Evolutionary conservation across 2,329 filamentous ascomycete species (phyloP).

Genomic region (Colletotrichum scovillei): DNA sequence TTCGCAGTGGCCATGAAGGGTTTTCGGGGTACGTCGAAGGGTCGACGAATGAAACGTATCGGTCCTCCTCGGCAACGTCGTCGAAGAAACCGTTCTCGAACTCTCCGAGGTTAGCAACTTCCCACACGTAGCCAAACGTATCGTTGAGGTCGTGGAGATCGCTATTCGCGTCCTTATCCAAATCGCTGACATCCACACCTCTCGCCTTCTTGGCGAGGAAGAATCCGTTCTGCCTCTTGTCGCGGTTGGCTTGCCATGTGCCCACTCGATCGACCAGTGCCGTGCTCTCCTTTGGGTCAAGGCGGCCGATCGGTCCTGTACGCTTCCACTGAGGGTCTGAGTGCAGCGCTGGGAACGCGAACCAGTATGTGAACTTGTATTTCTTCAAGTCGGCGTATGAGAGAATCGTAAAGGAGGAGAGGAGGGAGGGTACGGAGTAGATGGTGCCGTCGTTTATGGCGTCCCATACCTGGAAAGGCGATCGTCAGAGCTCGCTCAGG

Average conservation of each 20-base stretch:
- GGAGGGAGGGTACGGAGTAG: slow-evolving; percentile 91
- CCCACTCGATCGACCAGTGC: slow-evolving; percentile 84
- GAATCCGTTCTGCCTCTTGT: slow-evolving; percentile 90
- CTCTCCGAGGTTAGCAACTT: slow-evolving; percentile 77
- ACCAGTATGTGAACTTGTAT: slow-evolving; percentile 98
- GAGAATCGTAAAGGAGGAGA: slow-evolving; percentile 88
- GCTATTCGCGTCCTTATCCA: slow-evolving; percentile 33
- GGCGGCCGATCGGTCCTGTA: slow-evolving; percentile 60
- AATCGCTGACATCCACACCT: slow-evolving; percentile 36
- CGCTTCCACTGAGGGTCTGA: slow-evolving; percentile 87
- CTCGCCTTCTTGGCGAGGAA: slow-evolving; percentile 88
- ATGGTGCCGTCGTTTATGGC: slow-evolving; percentile 97
- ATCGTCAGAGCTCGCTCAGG: background rate
- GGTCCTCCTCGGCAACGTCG: slow-evolving; percentile 75
- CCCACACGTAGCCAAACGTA: slow-evolving; percentile 73
- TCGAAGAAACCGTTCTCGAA: slow-evolving; percentile 93
- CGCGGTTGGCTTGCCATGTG: slow-evolving; percentile 84
- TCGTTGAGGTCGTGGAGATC: slow-evolving; percentile 37
- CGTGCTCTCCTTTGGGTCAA: slow-evolving; percentile 78
- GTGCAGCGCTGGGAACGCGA: slow-evolving; percentile 93
- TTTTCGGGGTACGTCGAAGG: slow-evolving; percentile 90
- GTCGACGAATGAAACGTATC: slow-evolving; percentile 89
- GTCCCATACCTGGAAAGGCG: slow-evolving; percentile 82
- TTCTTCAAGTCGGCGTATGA: slow-evolving; percentile 98
- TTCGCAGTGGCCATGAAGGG: slow-evolving; percentile 93